These are phyloP conservation scores for Dothideomycetes sp. DNA, from an alignment of 2,329 filamentous ascomycete species.

Conservation along the genomic window DNA sequence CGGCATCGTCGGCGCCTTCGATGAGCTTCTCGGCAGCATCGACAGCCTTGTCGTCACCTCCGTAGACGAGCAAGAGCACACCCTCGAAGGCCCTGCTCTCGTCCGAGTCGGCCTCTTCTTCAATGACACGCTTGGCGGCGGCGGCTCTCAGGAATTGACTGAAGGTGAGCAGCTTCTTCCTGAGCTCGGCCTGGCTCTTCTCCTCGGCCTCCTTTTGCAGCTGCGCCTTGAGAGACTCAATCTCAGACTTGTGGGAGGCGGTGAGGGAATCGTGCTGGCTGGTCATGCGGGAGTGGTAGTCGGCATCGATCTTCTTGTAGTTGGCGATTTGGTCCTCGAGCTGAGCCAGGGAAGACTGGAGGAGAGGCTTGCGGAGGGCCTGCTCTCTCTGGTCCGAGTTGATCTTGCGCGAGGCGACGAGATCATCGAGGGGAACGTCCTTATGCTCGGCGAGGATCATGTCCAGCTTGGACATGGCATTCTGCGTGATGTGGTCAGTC, in stretches of 20 bases:
- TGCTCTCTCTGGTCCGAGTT: constrained; percentile 72
- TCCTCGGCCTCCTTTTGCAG: constrained; percentile 43
- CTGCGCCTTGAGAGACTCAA: constrained; percentile 43
- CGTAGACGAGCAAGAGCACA: constrained; percentile 66
- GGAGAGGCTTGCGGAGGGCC: constrained; percentile 63
- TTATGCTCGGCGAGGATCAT: constrained; percentile 57
- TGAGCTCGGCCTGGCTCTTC: constrained; percentile 36
- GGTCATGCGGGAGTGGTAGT: constrained; percentile 52
- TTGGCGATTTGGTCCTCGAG: constrained; percentile 63
- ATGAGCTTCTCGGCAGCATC: constrained; percentile 67
- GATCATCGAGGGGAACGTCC: constrained; percentile 60
- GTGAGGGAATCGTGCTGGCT: constrained; percentile 47
- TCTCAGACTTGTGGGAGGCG: constrained; percentile 44
- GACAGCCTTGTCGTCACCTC: constrained; percentile 64
- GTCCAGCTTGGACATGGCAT: constrained; percentile 63
- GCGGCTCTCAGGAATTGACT: constrained; percentile 74
- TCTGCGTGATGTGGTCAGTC: constrained; percentile 30
- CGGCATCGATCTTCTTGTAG: constrained; percentile 64
- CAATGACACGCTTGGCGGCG: constrained; percentile 59
- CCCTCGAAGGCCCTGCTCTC: constrained; percentile 76
- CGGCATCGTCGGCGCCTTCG: constrained; percentile 56
- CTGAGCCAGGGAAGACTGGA: constrained; percentile 57
- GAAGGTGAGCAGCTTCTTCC: constrained; percentile 56
- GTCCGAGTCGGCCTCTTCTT: constrained; percentile 55
- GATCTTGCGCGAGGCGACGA: constrained; percentile 61